Evolutionary conservation across 2,329 filamentous ascomycete genomes (phyloP).

Genomic region (Trichothecium sympodiale): DNA sequence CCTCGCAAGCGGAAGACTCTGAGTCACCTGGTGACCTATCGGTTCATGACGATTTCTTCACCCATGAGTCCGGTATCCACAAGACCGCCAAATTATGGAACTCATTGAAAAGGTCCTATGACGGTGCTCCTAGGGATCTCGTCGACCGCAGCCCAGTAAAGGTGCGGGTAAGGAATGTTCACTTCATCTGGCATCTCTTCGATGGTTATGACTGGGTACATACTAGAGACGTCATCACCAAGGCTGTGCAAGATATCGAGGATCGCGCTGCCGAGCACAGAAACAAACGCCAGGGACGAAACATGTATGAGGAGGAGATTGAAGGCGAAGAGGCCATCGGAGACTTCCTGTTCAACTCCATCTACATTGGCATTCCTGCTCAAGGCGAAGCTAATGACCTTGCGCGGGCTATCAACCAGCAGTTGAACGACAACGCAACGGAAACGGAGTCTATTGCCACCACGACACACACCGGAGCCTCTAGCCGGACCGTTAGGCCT

Average conservation of each 20-base stretch:
- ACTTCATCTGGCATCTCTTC: constrained; percentile 95
- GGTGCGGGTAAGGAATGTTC: constrained; percentile 72
- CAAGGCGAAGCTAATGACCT: constrained; percentile 79
- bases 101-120: constrained; percentile 64
- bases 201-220: constrained; percentile 95
- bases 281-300: constrained; percentile 40
- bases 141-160: constrained; percentile 60
- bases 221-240: constrained; percentile 75
- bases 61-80: constrained; percentile 39
- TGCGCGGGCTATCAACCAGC: constrained; percentile 72
- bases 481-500: constrained; percentile 35
- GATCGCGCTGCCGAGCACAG: constrained; percentile 57
- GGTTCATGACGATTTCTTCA: constrained; percentile 72
- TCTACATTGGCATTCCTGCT: constrained; percentile 87
- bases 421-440: constrained; percentile 74
- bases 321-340: constrained; percentile 82
- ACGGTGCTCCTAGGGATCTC: constrained; percentile 49
- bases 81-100: constrained; percentile 67
- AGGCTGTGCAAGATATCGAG: constrained; percentile 83
- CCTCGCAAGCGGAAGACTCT: constrained; percentile 7
- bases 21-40: constrained; percentile 39
- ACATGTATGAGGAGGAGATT: constrained; percentile 55
- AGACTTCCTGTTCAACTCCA: constrained; percentile 96
- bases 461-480: constrained; percentile 53
- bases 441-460: constrained; percentile 86